These are phyloP conservation scores for Ammopiptanthus mongolicus DNA, from an alignment of 306 rosid genomes.

Conservation along the genomic window DNA sequence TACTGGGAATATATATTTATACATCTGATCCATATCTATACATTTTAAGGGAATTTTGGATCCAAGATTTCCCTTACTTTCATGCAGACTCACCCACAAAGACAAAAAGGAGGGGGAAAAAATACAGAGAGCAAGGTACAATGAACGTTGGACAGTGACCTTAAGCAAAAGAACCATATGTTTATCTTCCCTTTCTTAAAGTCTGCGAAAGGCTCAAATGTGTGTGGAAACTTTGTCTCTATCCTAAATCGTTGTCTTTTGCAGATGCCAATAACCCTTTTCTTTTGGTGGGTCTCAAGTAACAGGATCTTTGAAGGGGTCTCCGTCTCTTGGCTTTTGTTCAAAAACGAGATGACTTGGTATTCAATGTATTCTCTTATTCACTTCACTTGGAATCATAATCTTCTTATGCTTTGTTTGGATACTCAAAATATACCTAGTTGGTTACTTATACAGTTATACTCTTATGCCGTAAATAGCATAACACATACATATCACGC, in stretches of 20 bases:
- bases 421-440: not conserved
- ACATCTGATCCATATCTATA: too few relatives aligned
- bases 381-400: not conserved
- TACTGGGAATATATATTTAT: constrained; percentile 5
- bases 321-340: not conserved
- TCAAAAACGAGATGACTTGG: not conserved
- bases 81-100: constrained; percentile 38
- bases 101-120: not conserved
- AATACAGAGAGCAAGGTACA: constrained; percentile 6
- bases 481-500: not conserved
- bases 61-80: constrained; percentile 72
- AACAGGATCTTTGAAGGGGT: constrained; percentile 18
- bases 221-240: constrained; percentile 86
- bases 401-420: not conserved
- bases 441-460: not conserved
- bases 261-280: constrained; percentile 50
- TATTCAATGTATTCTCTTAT: not conserved
- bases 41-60: constrained; percentile 36
- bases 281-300: constrained; percentile 44
- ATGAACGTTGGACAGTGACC: constrained; percentile 40
- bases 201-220: constrained; percentile 67
- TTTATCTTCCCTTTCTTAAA: constrained; percentile 50
- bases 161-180: constrained; percentile 44
- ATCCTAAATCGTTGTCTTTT: constrained; percentile 65
- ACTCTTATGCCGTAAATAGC: not conserved